These are phyloP conservation scores for Nicotiana knightiana DNA, from an alignment of 257 asterid genomes.

Conservation along the genomic window DNA sequence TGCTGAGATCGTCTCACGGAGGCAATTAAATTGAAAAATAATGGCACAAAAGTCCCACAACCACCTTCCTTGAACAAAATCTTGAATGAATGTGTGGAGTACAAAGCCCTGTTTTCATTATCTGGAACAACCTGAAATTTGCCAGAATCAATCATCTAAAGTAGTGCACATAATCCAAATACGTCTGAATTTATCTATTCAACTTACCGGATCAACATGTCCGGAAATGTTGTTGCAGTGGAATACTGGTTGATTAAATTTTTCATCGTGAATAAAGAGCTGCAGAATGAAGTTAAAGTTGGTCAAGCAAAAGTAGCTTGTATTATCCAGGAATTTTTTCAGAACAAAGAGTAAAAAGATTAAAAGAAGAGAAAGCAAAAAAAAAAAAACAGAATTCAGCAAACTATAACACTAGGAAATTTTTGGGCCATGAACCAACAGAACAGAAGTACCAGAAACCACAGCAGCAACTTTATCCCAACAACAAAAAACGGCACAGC, in stretches of 20 bases:
- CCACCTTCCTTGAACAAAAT: constrained; percentile 98
- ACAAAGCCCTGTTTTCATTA: constrained; percentile 65
- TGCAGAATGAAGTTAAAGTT: constrained; percentile 28
- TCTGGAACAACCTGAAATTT: constrained; percentile 80
- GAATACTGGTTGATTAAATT: constrained; percentile 87
- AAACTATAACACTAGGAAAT: neutral
- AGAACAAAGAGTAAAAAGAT: neutral
- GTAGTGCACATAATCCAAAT: neutral
- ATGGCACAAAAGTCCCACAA: constrained; percentile 91
- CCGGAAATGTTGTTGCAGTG: constrained; percentile 86
- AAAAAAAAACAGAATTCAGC: neutral
- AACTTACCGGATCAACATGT: constrained; percentile 72
- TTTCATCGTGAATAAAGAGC: constrained; percentile 71
- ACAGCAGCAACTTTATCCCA: neutral
- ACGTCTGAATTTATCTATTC: neutral
- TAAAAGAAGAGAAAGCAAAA: neutral
- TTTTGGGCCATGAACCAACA: neutral
- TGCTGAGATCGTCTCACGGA: constrained; percentile 75
- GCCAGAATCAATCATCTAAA: neutral
- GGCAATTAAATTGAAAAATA: constrained; percentile 70
- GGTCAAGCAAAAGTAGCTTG: neutral
- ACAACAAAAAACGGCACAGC: neutral
- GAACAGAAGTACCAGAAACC: neutral
- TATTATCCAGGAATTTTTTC: neutral
- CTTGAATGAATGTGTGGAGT: constrained; percentile 83